Conservation (phyloP, 2,329 filamentous ascomycete species). For the Colletotrichum costaricense region DNA sequence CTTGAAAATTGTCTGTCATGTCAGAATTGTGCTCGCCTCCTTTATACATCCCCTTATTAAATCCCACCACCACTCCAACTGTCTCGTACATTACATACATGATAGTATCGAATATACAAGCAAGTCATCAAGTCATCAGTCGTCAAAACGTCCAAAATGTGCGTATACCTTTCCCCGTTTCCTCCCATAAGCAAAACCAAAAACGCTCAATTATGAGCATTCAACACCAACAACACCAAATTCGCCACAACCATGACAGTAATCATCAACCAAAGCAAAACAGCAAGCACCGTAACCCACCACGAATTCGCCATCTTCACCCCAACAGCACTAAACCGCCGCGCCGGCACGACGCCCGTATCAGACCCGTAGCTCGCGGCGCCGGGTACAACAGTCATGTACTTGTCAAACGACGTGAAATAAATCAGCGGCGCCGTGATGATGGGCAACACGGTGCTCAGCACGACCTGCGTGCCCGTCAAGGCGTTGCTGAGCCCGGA, state of each 20-base stretch:
- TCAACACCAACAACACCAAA: slow-evolving; percentile 69
- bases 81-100: neutral
- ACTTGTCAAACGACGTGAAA: slow-evolving; percentile 82
- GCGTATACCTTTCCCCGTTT: neutral
- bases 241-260: slow-evolving; percentile 82
- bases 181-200: neutral
- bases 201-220: neutral
- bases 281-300: slow-evolving; percentile 64
- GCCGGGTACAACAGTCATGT: slow-evolving; percentile 65
- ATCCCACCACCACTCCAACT: neutral
- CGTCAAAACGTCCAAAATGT: neutral
- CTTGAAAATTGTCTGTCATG: neutral
- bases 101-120: neutral
- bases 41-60: neutral
- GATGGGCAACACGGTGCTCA: slow-evolving; percentile 84
- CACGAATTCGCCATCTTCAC: slow-evolving; percentile 80
- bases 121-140: slow-evolving; percentile 1
- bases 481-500: slow-evolving; percentile 77
- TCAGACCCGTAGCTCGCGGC: slow-evolving; percentile 27
- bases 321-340: slow-evolving; percentile 38
- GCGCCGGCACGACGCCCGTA: slow-evolving; percentile 35
- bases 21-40: neutral
- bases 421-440: slow-evolving; percentile 84
- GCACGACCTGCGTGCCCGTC: slow-evolving; percentile 80
- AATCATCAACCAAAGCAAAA: slow-evolving; percentile 79